Base-by-base conservation (phyloP, 2,329 filamentous ascomycete genomes). In the Pseudocercospora musae region DNA sequence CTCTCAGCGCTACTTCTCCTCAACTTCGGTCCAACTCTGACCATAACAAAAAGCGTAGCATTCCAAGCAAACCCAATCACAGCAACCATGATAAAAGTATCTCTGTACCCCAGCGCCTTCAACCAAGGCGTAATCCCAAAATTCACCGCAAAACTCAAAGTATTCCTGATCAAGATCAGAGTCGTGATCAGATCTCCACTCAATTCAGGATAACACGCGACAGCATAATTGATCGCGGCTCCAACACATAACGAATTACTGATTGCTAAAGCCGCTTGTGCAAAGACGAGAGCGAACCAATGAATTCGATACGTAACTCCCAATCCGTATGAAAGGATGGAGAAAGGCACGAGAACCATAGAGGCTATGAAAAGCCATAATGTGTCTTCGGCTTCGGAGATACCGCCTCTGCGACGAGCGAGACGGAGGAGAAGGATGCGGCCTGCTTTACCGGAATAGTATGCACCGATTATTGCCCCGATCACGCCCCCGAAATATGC, bases 151-250 rank as follows among this genome's bases (percentile, higher is more conserved):
- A 81, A 81, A 0, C 75, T 77, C 75, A 81, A 78, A 1, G 79
- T 80, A 62, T 81, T 81, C 5, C 80, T 73, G 13, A 81, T 77
- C 46, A 80, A 59, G 48, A 82, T 81, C n/a, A 80, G 73, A 21
- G 74, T 78, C 4, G 79, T 77, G 68, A 80, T 77, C 49, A 79
- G 75, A 62, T 80, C 77, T 0, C 78, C 78, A 4, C 76, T 74
- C 20, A 80, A 74, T 1, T 78, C 78, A 56, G 77, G 78, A 68
- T 80, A 80, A 59, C 73, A 77, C 52, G 78, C 78, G 53, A 80
- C 75, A 5, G 77, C 76, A 60, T 80, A 80, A 2, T 76, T 73
- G 21, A 79, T 71, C 9, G 71, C 72, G 15, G 79, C 76, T 70
- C 74, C 70, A 8, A 75, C 75, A 52, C 76, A 72, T 23, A 82